Percentiles rank a stretch among this genome's conserved stretches.
phyloP scores from a whole-genome alignment of 2,329 filamentous ascomycete species.

The Cladorrhinum sp. region DNA sequence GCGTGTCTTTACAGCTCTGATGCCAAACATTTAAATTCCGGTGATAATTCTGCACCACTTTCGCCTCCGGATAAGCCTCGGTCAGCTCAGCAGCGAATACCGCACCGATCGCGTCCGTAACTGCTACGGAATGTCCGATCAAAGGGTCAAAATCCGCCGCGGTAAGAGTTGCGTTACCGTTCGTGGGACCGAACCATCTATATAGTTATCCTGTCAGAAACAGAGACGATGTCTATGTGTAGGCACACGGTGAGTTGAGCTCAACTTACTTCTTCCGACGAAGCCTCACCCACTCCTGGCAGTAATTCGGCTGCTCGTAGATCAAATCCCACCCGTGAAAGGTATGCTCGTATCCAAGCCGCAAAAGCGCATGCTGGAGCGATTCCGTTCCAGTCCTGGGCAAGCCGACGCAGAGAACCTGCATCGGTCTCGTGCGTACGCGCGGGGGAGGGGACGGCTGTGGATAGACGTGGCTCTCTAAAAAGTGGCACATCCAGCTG shows the following conservation, averaged over 20 bases:
- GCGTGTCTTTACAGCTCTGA: not conserved
- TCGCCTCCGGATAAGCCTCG: not conserved
- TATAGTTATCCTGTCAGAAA: too few relatives aligned
- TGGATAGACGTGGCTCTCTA: conserved; percentile 25
- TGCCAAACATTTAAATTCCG: not conserved
- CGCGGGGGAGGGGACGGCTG: conserved; percentile 25
- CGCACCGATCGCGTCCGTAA: conserved; percentile 1
- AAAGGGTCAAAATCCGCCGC: not conserved
- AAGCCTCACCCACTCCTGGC: conserved; percentile 27
- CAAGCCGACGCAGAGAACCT: conserved; percentile 35
- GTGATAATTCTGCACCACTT: not conserved
- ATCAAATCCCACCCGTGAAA: conserved; percentile 36
- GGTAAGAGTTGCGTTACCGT: not conserved
- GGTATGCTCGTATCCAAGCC: conserved; percentile 34
- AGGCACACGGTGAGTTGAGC: too few relatives aligned
- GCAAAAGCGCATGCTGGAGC: conserved; percentile 32
- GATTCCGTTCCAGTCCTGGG: conserved; percentile 37
- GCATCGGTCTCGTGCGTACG: conserved; percentile 33
- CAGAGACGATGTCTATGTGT: too few relatives aligned
- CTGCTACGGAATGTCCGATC: conserved; percentile 3
- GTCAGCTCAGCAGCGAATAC: conserved; percentile 3
- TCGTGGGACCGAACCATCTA: not conserved
- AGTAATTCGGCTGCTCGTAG: conserved; percentile 29
- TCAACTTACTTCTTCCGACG: conserved; percentile 30
- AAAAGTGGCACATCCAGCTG: conserved; percentile 18